Evolutionary conservation across 2,329 filamentous ascomycete species (phyloP).

Genomic region (Monosporascus sp.): DNA sequence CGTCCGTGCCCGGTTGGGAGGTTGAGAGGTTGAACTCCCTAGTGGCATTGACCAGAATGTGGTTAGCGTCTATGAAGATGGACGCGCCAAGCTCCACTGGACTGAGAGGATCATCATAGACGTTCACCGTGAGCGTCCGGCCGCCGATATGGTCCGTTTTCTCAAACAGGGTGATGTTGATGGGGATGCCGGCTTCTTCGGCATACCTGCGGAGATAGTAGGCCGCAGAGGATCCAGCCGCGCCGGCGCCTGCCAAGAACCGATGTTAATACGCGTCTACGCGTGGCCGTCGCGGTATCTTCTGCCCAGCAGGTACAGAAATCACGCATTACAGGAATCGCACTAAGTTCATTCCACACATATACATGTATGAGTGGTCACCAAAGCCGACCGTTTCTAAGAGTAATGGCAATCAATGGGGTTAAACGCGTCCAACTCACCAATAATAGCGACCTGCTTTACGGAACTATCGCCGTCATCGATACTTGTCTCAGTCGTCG

Average conservation of each 20-base stretch:
- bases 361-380: neutral
- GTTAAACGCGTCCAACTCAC: neutral
- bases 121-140: conserved; percentile 78
- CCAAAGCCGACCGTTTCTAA: neutral
- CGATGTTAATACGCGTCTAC: neutral
- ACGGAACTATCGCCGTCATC: conserved; percentile 1
- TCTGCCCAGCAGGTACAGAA: too few species aligned
- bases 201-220: conserved; percentile 76
- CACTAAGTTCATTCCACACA: neutral
- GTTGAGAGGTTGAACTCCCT: conserved; percentile 64
- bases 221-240: conserved; percentile 80
- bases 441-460: conserved; percentile 8
- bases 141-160: conserved; percentile 74
- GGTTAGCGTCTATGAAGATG: conserved; percentile 84
- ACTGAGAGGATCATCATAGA: conserved; percentile 60
- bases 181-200: conserved; percentile 47
- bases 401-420: neutral
- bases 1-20: conserved; percentile 38
- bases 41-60: conserved; percentile 72
- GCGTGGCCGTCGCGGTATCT: neutral
- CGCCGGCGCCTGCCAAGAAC: conserved; percentile 66
- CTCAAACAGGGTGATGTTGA: conserved; percentile 88
- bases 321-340: too few species aligned
- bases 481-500: neutral
- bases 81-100: conserved; percentile 85